These are phyloP conservation scores for Eutrema japonicum DNA, from an alignment of 345 rosid species.

Conservation along the genomic window DNA sequence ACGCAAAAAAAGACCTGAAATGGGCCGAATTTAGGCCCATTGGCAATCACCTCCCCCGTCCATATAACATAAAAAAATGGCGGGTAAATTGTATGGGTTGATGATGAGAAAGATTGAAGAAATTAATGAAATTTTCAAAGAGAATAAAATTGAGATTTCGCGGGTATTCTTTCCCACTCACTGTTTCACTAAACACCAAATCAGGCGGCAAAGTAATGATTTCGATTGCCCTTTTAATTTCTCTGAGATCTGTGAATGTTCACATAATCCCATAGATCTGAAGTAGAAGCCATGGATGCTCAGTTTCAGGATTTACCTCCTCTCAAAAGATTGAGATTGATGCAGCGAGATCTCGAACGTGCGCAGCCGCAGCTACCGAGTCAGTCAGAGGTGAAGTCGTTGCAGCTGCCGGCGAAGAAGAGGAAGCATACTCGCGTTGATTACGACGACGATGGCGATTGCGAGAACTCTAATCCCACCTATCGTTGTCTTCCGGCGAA, in stretches of 20 bases:
- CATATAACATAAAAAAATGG: not conserved
- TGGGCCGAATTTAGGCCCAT: not conserved
- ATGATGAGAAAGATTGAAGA: not conserved
- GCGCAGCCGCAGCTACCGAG: slow-evolving; percentile 38
- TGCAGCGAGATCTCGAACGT: slow-evolving; percentile 50
- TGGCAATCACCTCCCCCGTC: not conserved
- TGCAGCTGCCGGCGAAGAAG: slow-evolving; percentile 77
- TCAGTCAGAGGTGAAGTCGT: slow-evolving; percentile 43
- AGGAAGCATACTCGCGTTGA: slow-evolving; percentile 61
- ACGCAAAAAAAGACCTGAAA: not conserved
- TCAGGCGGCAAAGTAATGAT: slow-evolving; percentile 30
- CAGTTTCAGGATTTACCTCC: slow-evolving; percentile 65
- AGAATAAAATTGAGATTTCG: slow-evolving; percentile 21
- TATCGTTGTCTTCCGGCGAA: slow-evolving; percentile 69
- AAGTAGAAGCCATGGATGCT: slow-evolving; percentile 52
- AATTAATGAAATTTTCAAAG: not conserved
- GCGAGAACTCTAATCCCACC: slow-evolving; percentile 4
- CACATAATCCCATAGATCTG: slow-evolving; percentile 29
- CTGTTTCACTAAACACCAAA: slow-evolving; percentile 6
- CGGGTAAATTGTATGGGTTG: slow-evolving; percentile 30
- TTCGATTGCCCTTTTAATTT: slow-evolving; percentile 10
- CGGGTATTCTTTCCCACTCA: slow-evolving; percentile 32
- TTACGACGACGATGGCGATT: not conserved
- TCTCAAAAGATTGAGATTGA: slow-evolving; percentile 64
- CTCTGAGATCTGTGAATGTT: slow-evolving; percentile 21